Base-by-base conservation (phyloP, 495 filamentous ascomycete genomes). In the Cladorrhinum samala region DNA sequence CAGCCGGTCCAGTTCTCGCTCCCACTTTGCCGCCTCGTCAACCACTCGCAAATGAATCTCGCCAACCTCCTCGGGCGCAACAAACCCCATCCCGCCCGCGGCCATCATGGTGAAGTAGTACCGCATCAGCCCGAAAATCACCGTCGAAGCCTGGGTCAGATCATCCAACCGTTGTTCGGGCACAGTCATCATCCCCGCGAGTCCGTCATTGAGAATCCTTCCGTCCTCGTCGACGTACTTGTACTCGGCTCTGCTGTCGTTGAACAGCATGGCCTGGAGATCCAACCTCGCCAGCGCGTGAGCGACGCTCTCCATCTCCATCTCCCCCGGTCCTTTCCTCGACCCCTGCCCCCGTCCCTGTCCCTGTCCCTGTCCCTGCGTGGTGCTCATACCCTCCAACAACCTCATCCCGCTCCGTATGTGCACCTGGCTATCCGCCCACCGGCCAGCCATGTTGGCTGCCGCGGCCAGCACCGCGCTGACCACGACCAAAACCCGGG, bases 391-490 rank as follows among this genome's bases (percentile, higher is more conserved):
- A n/a, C n/a, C n/a, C 9, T 37, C 19, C 13, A 63, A 21, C 11
- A 63, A 40, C 2, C 39, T 40, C 25, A 47, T 51, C 17, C 61
- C 61, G 13, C 57, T 46, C 4, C n/a, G 21, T 13, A 60, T 50
- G 17, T 61, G 58, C 0, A 64, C 44, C 6, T 46, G 52, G 14
- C 46, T 56, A 4, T 58, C 55, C 11, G 24, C 9, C 47, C 50
- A 64, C 14, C 41, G 2, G 2, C 61, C 61, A 2, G 58, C 39
- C 16, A 64, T 50, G 8, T 59, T 45, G 0, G 61, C 50, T 0
- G 49, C 55, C 1, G 57, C 61, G 3, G 55, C 61, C 1, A 64
- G 48, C 7, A 59, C 54, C 1, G 52, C 42, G 18, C 57, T 60
- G 14, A 63, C 9, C 1, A 60, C 54, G 5, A 53, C 44, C 16